These are phyloP conservation scores for Xylaria sp. DNA, from an alignment of 2,329 filamentous ascomycete genomes.

Conservation along the genomic window DNA sequence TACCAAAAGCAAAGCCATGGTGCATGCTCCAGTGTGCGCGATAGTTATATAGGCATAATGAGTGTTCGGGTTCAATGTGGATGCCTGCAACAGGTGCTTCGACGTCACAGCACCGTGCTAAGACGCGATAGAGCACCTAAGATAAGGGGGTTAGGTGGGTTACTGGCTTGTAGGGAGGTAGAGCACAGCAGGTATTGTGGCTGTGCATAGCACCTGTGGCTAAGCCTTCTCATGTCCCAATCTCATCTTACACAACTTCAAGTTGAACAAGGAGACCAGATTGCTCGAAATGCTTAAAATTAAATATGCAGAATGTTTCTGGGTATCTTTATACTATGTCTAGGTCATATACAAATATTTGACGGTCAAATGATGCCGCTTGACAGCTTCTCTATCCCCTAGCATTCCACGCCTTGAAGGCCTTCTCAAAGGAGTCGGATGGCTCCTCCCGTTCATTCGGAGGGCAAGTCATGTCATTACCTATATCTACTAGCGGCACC, in stretches of 20 bases:
- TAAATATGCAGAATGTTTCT: background rate
- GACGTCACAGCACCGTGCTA: constrained; percentile 37
- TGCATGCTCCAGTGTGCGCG: constrained; percentile 29
- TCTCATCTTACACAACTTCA: too few relatives aligned
- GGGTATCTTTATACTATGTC: too few relatives aligned
- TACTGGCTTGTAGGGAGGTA: too few relatives aligned
- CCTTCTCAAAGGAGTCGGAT: constrained; percentile 30
- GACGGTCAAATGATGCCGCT: background rate
- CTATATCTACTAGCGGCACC: constrained; percentile 64
- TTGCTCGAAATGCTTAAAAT: background rate
- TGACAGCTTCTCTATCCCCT: background rate
- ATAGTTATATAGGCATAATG: constrained; percentile 32
- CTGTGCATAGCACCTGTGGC: constrained; percentile 9
- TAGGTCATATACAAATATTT: too few relatives aligned
- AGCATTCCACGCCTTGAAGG: constrained; percentile 36
- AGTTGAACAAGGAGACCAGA: background rate
- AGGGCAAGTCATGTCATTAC: constrained; percentile 28
- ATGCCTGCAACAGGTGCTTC: constrained; percentile 17
- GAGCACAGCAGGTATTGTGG: constrained; percentile 3
- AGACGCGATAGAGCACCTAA: constrained; percentile 16
- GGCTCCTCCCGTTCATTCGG: constrained; percentile 3
- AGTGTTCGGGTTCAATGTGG: constrained; percentile 19
- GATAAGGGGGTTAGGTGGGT: background rate
- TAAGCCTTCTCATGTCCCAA: background rate
- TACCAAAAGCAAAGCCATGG: constrained; percentile 45